Evolutionary conservation across 805 yeast genomes (phyloP).

Genomic region (Wickerhamiella sergipiensis): DNA sequence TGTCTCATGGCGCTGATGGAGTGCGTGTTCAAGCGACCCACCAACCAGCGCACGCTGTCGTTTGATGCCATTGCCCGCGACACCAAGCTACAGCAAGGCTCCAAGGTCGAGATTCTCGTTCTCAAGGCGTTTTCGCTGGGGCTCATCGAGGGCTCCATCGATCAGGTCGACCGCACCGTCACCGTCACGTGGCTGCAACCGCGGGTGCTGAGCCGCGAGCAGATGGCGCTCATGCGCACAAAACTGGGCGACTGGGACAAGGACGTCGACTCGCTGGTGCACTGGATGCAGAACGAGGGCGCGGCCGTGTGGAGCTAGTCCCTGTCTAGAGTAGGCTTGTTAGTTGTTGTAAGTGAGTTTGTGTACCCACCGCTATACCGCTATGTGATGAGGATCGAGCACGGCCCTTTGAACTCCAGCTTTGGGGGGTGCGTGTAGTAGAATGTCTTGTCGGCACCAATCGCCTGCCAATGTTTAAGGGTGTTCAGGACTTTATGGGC

Average conservation of each 20-base stretch:
- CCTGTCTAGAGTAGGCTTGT: conserved; percentile 8
- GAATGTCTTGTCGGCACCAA: neutral
- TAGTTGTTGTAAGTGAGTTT: too few species aligned
- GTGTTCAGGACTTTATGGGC: neutral
- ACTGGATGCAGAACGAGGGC: conserved; percentile 47
- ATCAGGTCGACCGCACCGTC: conserved; percentile 68
- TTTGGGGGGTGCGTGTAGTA: conserved; percentile 4
- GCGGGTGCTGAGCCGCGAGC: conserved; percentile 70
- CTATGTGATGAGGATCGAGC: conserved; percentile 3
- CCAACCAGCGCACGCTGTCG: conserved; percentile 57
- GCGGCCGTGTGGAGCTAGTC: conserved; percentile 47
- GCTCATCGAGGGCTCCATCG: conserved; percentile 77
- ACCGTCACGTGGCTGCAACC: conserved; percentile 94
- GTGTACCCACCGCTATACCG: too few species aligned
- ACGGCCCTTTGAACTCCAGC: conserved; percentile 3
- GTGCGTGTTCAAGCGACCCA: conserved; percentile 62
- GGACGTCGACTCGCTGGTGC: conserved; percentile 53
- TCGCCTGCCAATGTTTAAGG: neutral
- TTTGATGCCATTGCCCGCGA: conserved; percentile 65
- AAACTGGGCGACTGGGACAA: conserved; percentile 68
- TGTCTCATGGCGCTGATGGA: conserved; percentile 87
- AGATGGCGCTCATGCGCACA: conserved; percentile 60
- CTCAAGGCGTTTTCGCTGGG: conserved; percentile 84
- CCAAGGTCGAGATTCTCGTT: conserved; percentile 78
- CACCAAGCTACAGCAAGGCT: conserved; percentile 42